phyloP scores from a whole-genome alignment of 768 basidiomycete species.

The Filobasidium floriforme region DNA sequence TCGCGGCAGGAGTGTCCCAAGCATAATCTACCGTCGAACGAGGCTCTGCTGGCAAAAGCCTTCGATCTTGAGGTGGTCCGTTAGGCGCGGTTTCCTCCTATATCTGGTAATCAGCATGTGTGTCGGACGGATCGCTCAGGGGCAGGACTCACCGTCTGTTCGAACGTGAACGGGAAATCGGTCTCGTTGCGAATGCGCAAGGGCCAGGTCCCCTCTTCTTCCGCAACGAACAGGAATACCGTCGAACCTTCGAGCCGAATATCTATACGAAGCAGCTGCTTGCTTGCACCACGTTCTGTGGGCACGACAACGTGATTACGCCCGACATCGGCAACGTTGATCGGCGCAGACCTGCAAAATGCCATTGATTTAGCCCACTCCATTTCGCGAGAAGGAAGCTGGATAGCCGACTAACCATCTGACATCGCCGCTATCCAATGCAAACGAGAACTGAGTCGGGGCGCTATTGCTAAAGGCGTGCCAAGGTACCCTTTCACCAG shows the following conservation, averaged over 20 bases:
- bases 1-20: conserved; percentile 85
- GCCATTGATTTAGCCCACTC: not conserved
- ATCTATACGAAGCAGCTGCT: conserved; percentile 48
- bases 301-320: conserved; percentile 41
- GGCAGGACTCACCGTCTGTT: conserved; percentile 51
- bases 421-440: conserved; percentile 74
- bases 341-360: conserved; percentile 56
- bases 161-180: conserved; percentile 59
- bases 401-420: conserved; percentile 55
- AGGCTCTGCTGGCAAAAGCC: conserved; percentile 48
- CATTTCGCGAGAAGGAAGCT: not conserved
- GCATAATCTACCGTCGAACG: conserved; percentile 63
- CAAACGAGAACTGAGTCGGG: conserved; percentile 68
- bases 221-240: conserved; percentile 71
- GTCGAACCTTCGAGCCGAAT: conserved; percentile 77
- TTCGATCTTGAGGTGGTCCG: conserved; percentile 44
- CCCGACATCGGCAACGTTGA: conserved; percentile 88
- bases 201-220: conserved; percentile 71
- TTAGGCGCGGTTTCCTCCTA: conserved; percentile 48
- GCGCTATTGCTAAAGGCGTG: conserved; percentile 58
- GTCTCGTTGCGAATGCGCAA: conserved; percentile 85
- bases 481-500: conserved; percentile 64
- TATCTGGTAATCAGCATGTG: not conserved
- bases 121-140: conserved; percentile 47
- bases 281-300: conserved; percentile 7